Percentiles rank a stretch among this genome's conserved stretches.
Conservation (phyloP, 179 eudicot species). For the Gypsophila paniculata region DNA sequence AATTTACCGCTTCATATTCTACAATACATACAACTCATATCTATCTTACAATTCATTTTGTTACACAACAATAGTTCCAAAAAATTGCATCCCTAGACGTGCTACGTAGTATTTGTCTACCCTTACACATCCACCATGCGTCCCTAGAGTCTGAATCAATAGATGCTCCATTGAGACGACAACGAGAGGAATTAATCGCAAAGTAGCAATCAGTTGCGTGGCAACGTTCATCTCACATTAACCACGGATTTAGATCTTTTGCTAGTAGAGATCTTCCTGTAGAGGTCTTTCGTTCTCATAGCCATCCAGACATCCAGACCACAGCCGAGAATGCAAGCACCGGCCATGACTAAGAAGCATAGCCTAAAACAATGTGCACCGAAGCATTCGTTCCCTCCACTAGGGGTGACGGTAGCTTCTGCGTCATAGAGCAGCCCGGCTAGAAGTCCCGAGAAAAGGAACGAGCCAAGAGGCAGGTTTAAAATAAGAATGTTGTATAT, state of each 20-base stretch:
- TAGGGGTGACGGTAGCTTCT: constrained; percentile 56
- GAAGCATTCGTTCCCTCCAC: constrained; percentile 70
- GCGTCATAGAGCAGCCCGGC: constrained; percentile 74
- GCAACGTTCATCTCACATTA: constrained; percentile 14
- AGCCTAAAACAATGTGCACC: constrained; percentile 84
- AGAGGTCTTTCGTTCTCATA: constrained; percentile 55
- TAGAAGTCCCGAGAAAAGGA: constrained; percentile 85
- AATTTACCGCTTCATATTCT: too few species aligned
- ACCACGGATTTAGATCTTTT: constrained; percentile 39
- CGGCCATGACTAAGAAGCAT: constrained; percentile 71
- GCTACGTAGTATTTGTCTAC: constrained; percentile 18
- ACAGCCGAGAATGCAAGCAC: constrained; percentile 67
- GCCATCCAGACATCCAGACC: constrained; percentile 54
- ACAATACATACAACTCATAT: too few species aligned
- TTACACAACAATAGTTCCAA: background rate
- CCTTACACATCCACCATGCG: constrained; percentile 1
- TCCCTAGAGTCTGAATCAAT: background rate
- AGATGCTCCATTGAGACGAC: background rate
- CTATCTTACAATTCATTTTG: background rate
- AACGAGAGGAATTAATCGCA: background rate
- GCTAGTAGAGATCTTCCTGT: constrained; percentile 50
- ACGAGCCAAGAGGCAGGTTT: constrained; percentile 85
- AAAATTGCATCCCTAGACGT: constrained; percentile 16
- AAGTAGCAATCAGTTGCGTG: background rate
- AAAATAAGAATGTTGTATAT: constrained; percentile 77